phyloP scores from a whole-genome alignment of 208 protist genomes.

The Porcisia deanei region DNA sequence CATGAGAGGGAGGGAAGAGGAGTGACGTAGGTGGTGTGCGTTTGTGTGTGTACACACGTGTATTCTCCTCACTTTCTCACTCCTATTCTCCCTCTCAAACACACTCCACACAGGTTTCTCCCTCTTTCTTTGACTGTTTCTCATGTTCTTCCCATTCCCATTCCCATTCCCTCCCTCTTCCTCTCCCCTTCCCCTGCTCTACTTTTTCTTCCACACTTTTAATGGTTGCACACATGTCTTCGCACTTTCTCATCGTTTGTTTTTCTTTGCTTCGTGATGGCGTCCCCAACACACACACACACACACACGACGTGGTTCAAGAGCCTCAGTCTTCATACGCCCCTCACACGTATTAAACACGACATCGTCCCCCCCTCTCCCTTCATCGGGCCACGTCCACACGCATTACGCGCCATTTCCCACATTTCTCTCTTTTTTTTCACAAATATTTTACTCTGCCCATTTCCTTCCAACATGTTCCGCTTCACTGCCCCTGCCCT shows the following conservation, averaged over 20 bases:
- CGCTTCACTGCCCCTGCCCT: conserved; percentile 67
- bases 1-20: no score
- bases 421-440: background rate
- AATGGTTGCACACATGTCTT: background rate
- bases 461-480: conserved; percentile 54
- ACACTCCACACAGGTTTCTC: no score
- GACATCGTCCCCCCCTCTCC: background rate
- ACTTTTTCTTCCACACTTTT: background rate
- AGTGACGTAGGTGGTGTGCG: no score
- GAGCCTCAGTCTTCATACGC: background rate
- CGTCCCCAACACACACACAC: background rate
- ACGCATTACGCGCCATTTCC: background rate
- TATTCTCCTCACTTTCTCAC: no score
- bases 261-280: background rate
- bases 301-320: background rate
- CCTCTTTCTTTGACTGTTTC: no score
- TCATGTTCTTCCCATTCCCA: background rate
- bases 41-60: no score
- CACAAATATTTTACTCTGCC: background rate
- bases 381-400: background rate
- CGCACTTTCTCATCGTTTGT: background rate
- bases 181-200: background rate
- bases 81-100: no score
- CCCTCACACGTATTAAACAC: background rate
- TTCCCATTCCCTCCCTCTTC: background rate